These are phyloP conservation scores for Larix sibirica DNA, from an alignment of 83 land plant genomes.

Conservation along the genomic window DNA sequence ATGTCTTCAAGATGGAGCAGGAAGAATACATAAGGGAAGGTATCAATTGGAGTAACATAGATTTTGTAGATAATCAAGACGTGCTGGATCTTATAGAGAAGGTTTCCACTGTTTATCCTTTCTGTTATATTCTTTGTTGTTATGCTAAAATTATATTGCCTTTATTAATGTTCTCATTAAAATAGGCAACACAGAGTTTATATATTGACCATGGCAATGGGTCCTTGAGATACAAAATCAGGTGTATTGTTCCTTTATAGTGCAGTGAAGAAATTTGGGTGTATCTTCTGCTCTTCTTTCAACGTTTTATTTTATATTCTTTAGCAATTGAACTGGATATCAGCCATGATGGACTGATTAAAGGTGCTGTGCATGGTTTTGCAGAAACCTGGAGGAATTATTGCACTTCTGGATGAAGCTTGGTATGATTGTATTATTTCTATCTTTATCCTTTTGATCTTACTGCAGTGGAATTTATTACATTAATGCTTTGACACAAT, in stretches of 20 bases:
- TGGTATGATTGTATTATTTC: slow-evolving; percentile 48
- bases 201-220: background rate
- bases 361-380: background rate
- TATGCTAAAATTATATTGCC: background rate
- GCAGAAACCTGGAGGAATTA: slow-evolving; percentile 96
- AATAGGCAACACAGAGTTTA: background rate
- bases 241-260: background rate
- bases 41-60: slow-evolving; percentile 95
- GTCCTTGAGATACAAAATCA: background rate
- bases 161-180: background rate
- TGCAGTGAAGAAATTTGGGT: background rate
- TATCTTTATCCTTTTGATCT: background rate
- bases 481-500: background rate
- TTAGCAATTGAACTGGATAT: background rate
- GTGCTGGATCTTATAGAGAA: slow-evolving; percentile 89
- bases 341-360: no score
- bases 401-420: slow-evolving; percentile 96
- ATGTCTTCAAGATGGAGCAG: slow-evolving; percentile 96
- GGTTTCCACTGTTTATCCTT: slow-evolving; percentile 34
- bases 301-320: background rate
- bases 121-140: background rate
- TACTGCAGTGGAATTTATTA: background rate
- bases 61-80: slow-evolving; percentile 97
- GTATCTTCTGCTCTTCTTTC: background rate
- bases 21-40: slow-evolving; percentile 90